Base-by-base conservation (phyloP, 2,329 filamentous ascomycete genomes). In the Cytospora paraplurivora region DNA sequence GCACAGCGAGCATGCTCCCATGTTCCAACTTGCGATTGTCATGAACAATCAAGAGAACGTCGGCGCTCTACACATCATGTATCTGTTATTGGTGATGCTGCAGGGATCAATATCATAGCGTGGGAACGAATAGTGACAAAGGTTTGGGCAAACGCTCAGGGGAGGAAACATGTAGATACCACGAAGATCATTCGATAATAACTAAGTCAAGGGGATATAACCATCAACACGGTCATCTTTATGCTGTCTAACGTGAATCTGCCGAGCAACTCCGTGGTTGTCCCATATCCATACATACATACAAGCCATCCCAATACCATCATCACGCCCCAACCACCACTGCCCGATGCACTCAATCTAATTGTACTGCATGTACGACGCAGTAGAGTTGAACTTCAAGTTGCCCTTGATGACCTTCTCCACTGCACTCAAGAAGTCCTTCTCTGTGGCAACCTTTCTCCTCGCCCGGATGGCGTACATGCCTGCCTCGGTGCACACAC, bases 351-450 rank as follows among this genome's bases (percentile, higher is more conserved):
- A 12, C 19, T 3, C 33, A 41, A 41, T 55, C 63, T 96, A 98
- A 79, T 99, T 99, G 85, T 99, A 99, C 81, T 98, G 95, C 86
- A 95, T 95, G 81, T 99, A 99, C 67, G 91, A 93, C 56, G 95
- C 94, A 65, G 95, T 99, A 64, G 91, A 96, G 86, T 97, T 98
- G 85, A 99, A 99, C 87, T 99, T 99, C 76, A 97, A 83, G 79
- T 98, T 97, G 71, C 91, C 93, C 86, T 97, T 97, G 82, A 98
- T 98, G 68, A 99, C 95, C 87, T 99, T 99, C 83, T 99, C 95
- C 66, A 99, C 95, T 3, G 95, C 94, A 63, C 92, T 93, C 71
- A 99, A 80, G 80, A 99, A 99, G 79, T 99, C 95, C 85, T 99
- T 98, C 84, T 99, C 95, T 1, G 93, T 94, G 0, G 95, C 95